A percentile compares a stretch with the other conserved stretches of the same genome.
Conservation (phyloP, 306 rosid species). For the Benincasa hispida region DNA sequence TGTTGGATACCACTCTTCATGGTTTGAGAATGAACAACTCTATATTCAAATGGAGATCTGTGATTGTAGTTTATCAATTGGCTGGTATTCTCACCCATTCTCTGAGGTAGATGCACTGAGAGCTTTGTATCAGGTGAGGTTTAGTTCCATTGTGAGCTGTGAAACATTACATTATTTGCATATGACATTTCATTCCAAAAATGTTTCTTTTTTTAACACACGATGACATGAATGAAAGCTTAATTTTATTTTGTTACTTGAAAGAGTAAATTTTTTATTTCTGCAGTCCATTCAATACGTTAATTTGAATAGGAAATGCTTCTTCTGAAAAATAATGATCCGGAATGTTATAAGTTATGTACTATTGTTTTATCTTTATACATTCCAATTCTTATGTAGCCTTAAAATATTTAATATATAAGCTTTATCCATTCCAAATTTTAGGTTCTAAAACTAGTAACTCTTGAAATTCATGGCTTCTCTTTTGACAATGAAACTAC, state of each 20-base stretch:
- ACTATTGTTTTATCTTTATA: not conserved
- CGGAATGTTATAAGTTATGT: not conserved
- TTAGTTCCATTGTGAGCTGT: not conserved
- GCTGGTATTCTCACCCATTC: conserved; percentile 17
- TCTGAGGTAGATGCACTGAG: conserved; percentile 41
- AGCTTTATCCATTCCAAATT: not conserved
- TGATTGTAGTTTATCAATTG: conserved; percentile 56
- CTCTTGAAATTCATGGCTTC: not conserved
- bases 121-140: conserved; percentile 55
- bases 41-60: conserved; percentile 94
- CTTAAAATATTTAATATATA: not conserved
- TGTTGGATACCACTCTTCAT: conserved; percentile 77
- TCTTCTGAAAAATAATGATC: not conserved
- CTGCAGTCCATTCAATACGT: not conserved
- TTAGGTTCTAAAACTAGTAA: not conserved
- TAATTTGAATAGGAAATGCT: not conserved
- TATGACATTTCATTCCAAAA: not conserved
- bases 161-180: not conserved
- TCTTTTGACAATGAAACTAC: not conserved
- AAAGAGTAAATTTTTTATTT: not conserved
- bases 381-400: not conserved
- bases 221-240: not conserved
- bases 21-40: conserved; percentile 82
- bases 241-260: not conserved
- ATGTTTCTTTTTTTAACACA: not conserved